Base-by-base conservation (phyloP, 176 grass and related monocot species). In the Carex myosuroides region DNA sequence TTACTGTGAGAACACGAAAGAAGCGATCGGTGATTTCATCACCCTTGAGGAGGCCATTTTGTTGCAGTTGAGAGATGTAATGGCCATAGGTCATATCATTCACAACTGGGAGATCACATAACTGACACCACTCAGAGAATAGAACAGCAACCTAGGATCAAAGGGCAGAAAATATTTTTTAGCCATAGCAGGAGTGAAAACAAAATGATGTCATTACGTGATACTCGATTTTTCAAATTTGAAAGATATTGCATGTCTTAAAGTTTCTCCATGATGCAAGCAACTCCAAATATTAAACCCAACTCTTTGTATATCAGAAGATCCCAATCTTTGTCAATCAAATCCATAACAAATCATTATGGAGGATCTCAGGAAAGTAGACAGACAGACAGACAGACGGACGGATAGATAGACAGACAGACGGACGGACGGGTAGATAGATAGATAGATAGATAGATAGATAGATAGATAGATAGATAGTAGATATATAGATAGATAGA, bases 21-120 rank as follows among this genome's bases (percentile, higher is more conserved):
- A 98, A 98, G 5, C 88, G 95, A 16, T 98, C 95, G 13, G 83
- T 94, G 79, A 91, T 82, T 84, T 98, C 95, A 91, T 98, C 92
- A n/a, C 89, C 92, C 83, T 90, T 93, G 41, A 98, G 87, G 63
- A 98, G 88, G 77, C 92, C 91, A 77, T 80, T 85, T 57, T 94
- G 95, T 89, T 98, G 91, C 67, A 94, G 70, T 65, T 94, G 92
- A 41, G 82, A 70, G 74, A 94, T 89, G 82, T 94, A 88, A 87
- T 91, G 95, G 82, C 82, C 83, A 71, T 93, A 98, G 60, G 85
- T 75, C 18, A 93, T 83, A 91, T 98, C 92, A 90, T 90, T 89
- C 82, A 83, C 81, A 70, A 72, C 81, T 63, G 92, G 95, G 85
- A 84, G 95, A 79, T 98, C 95, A 81, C 89, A 94, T 73, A 94